These are phyloP conservation scores for Capsella rubella DNA, from an alignment of 441 rosid genomes.

Conservation along the genomic window DNA sequence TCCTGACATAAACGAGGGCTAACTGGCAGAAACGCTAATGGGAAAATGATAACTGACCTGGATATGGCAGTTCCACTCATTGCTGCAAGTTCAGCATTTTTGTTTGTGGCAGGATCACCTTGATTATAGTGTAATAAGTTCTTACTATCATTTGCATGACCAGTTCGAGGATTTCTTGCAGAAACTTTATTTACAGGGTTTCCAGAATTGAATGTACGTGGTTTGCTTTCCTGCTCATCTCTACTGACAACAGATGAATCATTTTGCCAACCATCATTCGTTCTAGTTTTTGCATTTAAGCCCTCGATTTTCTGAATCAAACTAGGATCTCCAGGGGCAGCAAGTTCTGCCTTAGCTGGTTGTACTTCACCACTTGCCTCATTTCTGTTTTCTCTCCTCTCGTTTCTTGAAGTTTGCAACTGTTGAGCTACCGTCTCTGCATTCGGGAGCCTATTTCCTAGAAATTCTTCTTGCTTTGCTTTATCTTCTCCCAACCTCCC, in stretches of 20 bases:
- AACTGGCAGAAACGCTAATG: slow-evolving; percentile 35
- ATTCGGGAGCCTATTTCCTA: slow-evolving; percentile 42
- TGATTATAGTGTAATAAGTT: slow-evolving; percentile 46
- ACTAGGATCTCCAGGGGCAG: slow-evolving; percentile 60
- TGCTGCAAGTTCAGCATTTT: slow-evolving; percentile 49
- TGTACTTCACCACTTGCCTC: slow-evolving; percentile 51
- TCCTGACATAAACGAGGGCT: slow-evolving; percentile 40
- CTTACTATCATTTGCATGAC: slow-evolving; percentile 43
- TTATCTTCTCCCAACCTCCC: slow-evolving; percentile 65
- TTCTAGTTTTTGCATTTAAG: slow-evolving; percentile 69
- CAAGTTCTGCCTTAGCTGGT: slow-evolving; percentile 47
- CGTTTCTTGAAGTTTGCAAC: slow-evolving; percentile 56
- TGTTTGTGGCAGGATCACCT: slow-evolving; percentile 51
- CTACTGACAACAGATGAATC: slow-evolving; percentile 45
- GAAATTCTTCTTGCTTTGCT: slow-evolving; percentile 57
- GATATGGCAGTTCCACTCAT: slow-evolving; percentile 34
- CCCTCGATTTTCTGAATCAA: slow-evolving; percentile 92
- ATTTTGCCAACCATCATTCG: slow-evolving; percentile 55
- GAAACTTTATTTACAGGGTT: slow-evolving; percentile 52
- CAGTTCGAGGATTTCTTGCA: slow-evolving; percentile 48
- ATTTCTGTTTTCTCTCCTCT: slow-evolving; percentile 53
- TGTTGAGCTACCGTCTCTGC: slow-evolving; percentile 53
- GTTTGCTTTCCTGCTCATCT: slow-evolving; percentile 57
- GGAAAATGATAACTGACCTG: slow-evolving; percentile 64
- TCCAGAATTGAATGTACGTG: slow-evolving; percentile 51